Evolutionary conservation across 768 basidiomycete genomes (phyloP), one percentile per base, ranked within the genome.

Genomic region (Floccularia luteovirens): DNA sequence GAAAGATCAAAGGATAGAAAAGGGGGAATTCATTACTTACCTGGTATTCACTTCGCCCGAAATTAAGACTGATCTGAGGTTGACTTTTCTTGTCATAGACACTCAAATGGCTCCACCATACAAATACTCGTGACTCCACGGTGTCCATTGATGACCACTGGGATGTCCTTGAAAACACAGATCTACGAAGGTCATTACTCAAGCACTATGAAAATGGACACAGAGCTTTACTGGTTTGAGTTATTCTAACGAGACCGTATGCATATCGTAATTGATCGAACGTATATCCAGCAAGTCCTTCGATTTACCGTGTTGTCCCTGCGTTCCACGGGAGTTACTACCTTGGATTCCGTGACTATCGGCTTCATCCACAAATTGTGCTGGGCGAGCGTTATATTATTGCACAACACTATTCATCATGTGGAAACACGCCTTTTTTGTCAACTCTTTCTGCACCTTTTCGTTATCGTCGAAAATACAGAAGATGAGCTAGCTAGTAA

Each of bases 1-100:
- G 79, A 54, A 59, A 34, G 82, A 84, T 48, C 60, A 62, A 43
- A 67, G 74, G 16, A 53, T 61, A 27, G 63, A 69, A 21, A 57
- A 75, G 24, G 60, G 69, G 1, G 79, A 81, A 39, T 60, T 59
- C 21, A 62, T 82, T 33, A 55, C 64, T 3, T 53, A 53, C 34
- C 48, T 81, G 43, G 83, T 82, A 48, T 49, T 70, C 52, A 10
- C 14, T 10, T 30, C 27, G 14, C n/a, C n/a, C n/a, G 27, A 10
- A 30, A 10, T 30, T 30, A 10, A 10, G 10, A 14, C 10, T 10
- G 10, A 30, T 30, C 14, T 14, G 10, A 10, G 27, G 10, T 30
- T 14, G 10, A 10, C 10, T 30, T 10, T 14, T 14, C 27, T 10
- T 14, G 14, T 10, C 14, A 30, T 30, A 30, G n/a, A n/a, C n/a